Base-by-base conservation (phyloP, 108 stramenopile species). In the Ochromonas danica region DNA sequence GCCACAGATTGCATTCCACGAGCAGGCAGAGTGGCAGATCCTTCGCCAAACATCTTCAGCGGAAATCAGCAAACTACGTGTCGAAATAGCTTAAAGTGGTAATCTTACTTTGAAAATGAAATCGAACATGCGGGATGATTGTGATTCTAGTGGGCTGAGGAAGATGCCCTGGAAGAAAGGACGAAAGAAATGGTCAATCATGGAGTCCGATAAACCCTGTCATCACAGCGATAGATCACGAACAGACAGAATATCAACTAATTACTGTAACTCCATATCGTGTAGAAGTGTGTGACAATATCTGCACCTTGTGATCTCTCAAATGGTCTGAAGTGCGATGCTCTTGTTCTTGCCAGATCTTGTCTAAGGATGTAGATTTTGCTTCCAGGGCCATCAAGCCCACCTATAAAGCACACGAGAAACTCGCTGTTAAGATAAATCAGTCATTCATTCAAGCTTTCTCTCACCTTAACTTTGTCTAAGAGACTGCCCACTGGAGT, bases 91-190 rank as follows among this genome's bases (percentile, higher is more conserved):
- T 1, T 14, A 6, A 65, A 33, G 36, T 65, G 41, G n/a, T n/a
- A n/a, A n/a, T n/a, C n/a, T n/a, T n/a, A n/a, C n/a, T n/a, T 79
- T 77, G 77, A 86, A 86, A 10, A 86, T 80, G 35, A 84, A 86
- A 17, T 81, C 62, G 41, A 86, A 86, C 81, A 86, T 81, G 25
- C 51, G 51, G 1, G 83, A 84, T n/a, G 83, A 84, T 38, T 86
- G 85, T 51, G 79, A 36, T 42, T 67, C 43, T 42, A 86, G 42
- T 0, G 83, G 83, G 31, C 83, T 62, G 38, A 86, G 78, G 74
- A 81, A 86, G 57, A 86, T 86, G 40, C 85, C 85, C 35, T 39
- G 38, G 25, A 70, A 70, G 80, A 85, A 85, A 0, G 84, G 84
- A 14, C 62, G 61, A 71, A 85, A 85, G 82, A 85, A 85, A 38